phyloP scores from a whole-genome alignment of 768 basidiomycete genomes.

The Postia placenta region DNA sequence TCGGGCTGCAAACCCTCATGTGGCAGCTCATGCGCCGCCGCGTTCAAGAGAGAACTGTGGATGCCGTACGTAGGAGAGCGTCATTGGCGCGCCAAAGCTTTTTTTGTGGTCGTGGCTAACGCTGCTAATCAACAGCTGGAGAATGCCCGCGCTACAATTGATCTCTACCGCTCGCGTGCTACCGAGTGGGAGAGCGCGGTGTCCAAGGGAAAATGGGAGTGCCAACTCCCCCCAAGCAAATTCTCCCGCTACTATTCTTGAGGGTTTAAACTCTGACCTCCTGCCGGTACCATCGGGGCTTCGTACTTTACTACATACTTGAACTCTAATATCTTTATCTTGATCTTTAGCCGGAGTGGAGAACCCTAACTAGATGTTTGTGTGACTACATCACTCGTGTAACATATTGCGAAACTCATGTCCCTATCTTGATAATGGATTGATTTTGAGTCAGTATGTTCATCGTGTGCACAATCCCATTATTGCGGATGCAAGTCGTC shows the following conservation, averaged over 20 bases:
- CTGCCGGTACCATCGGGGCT: no score
- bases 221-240: constrained; percentile 65
- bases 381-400: no score
- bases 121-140: constrained; percentile 46
- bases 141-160: constrained; percentile 59
- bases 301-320: no score
- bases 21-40: constrained; percentile 80
- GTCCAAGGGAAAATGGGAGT: constrained; percentile 63
- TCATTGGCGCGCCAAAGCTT: no score
- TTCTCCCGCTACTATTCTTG: constrained; percentile 77
- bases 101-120: constrained; percentile 5
- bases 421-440: no score
- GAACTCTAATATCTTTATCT: no score
- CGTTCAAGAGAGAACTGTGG: constrained; percentile 64
- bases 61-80: constrained; percentile 52
- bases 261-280: constrained; percentile 6
- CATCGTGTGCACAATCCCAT: no score
- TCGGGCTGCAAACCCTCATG: constrained; percentile 73
- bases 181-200: constrained; percentile 64
- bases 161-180: constrained; percentile 49
- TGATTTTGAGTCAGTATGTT: no score
- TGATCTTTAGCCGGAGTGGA: no score
- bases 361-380: no score
- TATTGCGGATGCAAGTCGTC: no score
- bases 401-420: no score